Base-by-base conservation (phyloP, 371 early-diverging fungal genomes). In the Circinella minor region DNA sequence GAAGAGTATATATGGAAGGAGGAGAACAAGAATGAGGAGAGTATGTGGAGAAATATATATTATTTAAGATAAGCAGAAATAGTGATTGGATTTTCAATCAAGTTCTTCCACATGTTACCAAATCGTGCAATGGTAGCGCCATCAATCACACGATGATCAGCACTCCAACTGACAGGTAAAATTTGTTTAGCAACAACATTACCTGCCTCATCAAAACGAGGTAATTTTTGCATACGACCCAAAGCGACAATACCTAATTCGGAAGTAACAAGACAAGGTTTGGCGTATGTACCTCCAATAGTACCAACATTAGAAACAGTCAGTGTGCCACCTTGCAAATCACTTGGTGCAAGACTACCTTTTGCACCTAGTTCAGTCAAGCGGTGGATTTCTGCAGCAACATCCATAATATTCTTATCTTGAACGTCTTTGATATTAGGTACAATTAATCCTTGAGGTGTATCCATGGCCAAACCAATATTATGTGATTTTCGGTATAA, bases 101-200 rank as follows among this genome's bases (percentile, higher is more conserved):
- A 85, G 34, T 74, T 70, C 85, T 95, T 96, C 96, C 95, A 98
- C 36, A 84, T 76, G 63, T 88, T 84, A 17, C 92, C 93, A 81
- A 98, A 98, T 57, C 96, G 85, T 43, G 98, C 98, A 70, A 98
- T 87, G 0, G 98, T 97, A 5, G 98, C 99, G 20, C 99, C 99
- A 78, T 98, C 98, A 70, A 98, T 88, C n/a, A 99, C 92, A 36
- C 99, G 88, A 78, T 99, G 99, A 79, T 99, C 99, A 7, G 99
- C 99, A 4, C 93, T 90, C 92, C 94, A 97, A 84, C 95, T 95
- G 36, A 96, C 83, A 15, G 89, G 88, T 73, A 96, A 78, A 13
- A 97, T 81, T 70, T 89, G 78, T 71, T 90, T 90, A 4, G 92
- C 85, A 1, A 94, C 91, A 14, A 98, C 88, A 6, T 77, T 75